Evolutionary conservation across 306 rosid genomes (phyloP), one percentile per base, ranked within the genome.

Genomic region (Cucurbita maxima): DNA sequence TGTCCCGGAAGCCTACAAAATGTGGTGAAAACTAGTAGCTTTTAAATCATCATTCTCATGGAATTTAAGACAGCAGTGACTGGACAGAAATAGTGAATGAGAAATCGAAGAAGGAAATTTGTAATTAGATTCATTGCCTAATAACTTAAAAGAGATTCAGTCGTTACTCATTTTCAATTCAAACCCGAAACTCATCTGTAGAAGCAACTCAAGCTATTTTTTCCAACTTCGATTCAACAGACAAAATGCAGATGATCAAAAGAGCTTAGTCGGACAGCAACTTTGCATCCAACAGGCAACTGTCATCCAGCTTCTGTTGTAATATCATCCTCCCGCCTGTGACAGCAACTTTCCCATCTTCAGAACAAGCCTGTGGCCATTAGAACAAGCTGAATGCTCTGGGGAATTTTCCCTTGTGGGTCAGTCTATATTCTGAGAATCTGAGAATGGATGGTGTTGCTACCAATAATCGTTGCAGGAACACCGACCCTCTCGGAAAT

Each of bases 381-480:
- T 2, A 2, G 34, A 30, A 30, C 5, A 43, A 64, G n/a, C 71
- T 18, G 71, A 18, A 45, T 36, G 19, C 30, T 40, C 14, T 5
- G 47, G 9, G 34, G 51, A 38, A 7, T 16, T 62, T 15, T 37
- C 40, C 50, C 15, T 38, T 16, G 14, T 62, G 25, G 48, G 43
- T 19, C 15, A 7, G 5, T n/a, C 30, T 16, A 19, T 11, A 19
- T 10, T 10, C 52, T 48, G 12, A 45, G 73, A 45, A 25, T 44
- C 12, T 22, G 12, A 45, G 73, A 45, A 25, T 44, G 10, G 12
- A 22, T 8, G 71, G 71, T 40, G 30, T 63, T 41, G 3, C 81
- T 91, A 92, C 94, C 96, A 92, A 71, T 79, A 85, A 75, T 87
- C 92, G 20, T 70, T 72, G 78, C 92, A 92, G 43, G 96, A 89